Evolutionary conservation across 768 basidiomycete genomes (phyloP).

Genomic region (Grammothele lineata): DNA sequence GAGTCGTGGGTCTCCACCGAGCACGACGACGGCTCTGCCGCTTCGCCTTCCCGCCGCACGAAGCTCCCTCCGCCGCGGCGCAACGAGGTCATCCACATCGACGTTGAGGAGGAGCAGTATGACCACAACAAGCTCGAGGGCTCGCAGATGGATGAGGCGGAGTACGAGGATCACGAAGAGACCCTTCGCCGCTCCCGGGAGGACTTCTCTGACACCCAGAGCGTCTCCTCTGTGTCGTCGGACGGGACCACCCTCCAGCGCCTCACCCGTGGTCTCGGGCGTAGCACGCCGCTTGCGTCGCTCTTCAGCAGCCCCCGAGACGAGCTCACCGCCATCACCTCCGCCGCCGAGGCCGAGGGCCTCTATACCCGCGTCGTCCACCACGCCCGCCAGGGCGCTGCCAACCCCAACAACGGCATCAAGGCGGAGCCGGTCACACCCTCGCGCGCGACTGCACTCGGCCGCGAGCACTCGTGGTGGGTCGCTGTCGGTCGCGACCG

Average conservation of each 20-base stretch:
- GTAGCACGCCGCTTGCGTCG: constrained; percentile 25
- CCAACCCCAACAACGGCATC: not conserved
- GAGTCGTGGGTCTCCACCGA: constrained; percentile 25
- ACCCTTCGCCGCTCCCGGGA: not conserved
- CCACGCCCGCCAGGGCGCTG: no score
- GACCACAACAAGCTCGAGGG: not conserved
- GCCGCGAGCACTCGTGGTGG: constrained; percentile 29
- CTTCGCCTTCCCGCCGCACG: not conserved
- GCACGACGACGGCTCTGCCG: constrained; percentile 5
- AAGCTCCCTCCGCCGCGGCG: not conserved
- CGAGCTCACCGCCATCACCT: constrained; percentile 23
- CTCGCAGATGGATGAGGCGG: not conserved
- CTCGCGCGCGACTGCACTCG: constrained; percentile 4
- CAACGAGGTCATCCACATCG: not conserved
- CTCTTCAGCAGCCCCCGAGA: constrained; percentile 27
- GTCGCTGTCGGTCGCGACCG: constrained; percentile 29
- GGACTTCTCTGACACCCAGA: constrained; percentile 2
- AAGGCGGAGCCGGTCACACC: constrained; percentile 10
- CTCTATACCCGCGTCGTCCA: constrained; percentile 25
- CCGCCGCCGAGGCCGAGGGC: constrained; percentile 25
- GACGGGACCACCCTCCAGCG: constrained; percentile 4
- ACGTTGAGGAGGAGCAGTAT: not conserved
- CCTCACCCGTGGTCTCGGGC: constrained; percentile 17
- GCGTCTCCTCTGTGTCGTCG: constrained; percentile 3
- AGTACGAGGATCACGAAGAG: not conserved